Base-by-base conservation (phyloP, 768 basidiomycete genomes). In the Naganishia friedmannii region DNA sequence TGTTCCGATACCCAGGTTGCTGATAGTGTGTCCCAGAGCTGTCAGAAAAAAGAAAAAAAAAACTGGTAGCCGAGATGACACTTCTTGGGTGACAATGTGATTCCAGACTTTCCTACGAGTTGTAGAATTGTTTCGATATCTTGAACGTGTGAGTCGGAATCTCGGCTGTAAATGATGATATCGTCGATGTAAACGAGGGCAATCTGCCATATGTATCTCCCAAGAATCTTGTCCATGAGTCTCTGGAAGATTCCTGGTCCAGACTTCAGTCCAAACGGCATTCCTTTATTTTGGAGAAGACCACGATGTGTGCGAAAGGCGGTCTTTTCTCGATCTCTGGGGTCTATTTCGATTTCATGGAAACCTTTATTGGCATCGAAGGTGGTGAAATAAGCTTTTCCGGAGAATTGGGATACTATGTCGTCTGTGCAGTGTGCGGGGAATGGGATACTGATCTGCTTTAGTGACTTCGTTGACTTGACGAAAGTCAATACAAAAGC, bases 71-170 rank as follows among this genome's bases (percentile, higher is more conserved):
- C 60, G 8, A 65, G 23, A n/a, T 65, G 60, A 34, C 34, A 65
- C n/a, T 65, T 65, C 31, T 32, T 65, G 3, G 60, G 60, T 13
- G 60, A 65, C 6, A 65, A 34, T 8, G 60, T 65, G 28, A 65
- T 37, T 26, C 60, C 60, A 39, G 60, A 65, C 37, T 65, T 65
- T 15, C 23, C 34, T 8, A 65, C 60, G 4, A 65, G 39, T 5
- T 39, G 21, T 37, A 65, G 60, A 12, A 65, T 29, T 3, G 60
- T 65, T 26, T 37, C 32, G 21, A 65, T 32, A n/a, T 70, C 84
- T 80, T 46, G 86, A 32, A 65, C 23, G 28, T 65, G 60, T n/a
- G 31, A 26, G 4, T 65, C 60, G 23, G 39, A 65, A 34, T 65
- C 39, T 5, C 21, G n/a, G 28, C 32, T 37, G 60, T 65, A 65